A percentile compares a stretch with the other conserved stretches of the same genome.
phyloP scores from a whole-genome alignment of 148 eudicot genomes.

The Persicaria maculosa region DNA sequence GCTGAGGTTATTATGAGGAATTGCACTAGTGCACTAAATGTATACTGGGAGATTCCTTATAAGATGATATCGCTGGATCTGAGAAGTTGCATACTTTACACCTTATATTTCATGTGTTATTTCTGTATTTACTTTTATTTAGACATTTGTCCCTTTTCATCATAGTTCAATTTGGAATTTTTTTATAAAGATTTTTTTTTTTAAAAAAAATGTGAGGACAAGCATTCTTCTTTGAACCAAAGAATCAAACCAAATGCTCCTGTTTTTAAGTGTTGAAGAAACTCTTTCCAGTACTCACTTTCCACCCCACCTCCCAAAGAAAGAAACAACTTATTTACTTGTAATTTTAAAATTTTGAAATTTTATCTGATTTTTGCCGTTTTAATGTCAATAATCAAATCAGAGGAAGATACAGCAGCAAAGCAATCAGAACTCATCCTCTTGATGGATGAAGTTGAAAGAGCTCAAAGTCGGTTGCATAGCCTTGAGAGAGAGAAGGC shows the following conservation, averaged over 20 bases:
- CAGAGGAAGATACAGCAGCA: slow-evolving; percentile 92
- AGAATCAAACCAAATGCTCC: background rate
- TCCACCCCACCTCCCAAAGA: background rate
- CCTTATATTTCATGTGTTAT: background rate
- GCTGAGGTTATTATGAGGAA: background rate
- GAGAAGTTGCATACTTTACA: background rate
- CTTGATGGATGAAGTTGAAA: slow-evolving; percentile 97
- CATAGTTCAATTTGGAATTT: background rate
- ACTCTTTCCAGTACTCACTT: background rate
- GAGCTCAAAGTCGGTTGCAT: slow-evolving; percentile 89
- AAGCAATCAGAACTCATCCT: slow-evolving; percentile 93
- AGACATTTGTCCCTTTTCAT: background rate
- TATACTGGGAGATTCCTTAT: background rate
- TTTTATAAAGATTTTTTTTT: background rate
- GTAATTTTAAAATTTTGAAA: background rate
- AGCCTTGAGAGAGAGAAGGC: slow-evolving; percentile 99
- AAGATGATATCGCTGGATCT: background rate
- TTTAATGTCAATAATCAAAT: background rate
- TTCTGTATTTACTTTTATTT: background rate
- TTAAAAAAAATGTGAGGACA: background rate
- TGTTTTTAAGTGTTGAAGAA: background rate
- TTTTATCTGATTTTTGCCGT: slow-evolving; percentile 17
- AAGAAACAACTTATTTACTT: background rate
- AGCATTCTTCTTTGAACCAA: background rate
- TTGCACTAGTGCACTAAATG: background rate